Conservation (phyloP, 2,329 filamentous ascomycete species). For the Parastagonospora avenae region DNA sequence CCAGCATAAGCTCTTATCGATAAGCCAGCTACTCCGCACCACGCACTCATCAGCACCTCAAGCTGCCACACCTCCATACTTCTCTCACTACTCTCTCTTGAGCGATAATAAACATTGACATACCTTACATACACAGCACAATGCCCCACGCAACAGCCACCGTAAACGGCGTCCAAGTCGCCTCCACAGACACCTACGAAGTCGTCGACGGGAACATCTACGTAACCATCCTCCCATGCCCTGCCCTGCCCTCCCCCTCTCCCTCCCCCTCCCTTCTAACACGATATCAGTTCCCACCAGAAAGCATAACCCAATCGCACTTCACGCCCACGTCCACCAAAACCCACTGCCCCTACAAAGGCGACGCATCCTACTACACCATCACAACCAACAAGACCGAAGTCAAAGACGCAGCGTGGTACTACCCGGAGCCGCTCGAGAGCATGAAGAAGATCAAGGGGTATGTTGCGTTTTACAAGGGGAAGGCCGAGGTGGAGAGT, state of each 20-base stretch:
- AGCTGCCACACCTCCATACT: neutral
- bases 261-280: constrained; percentile 1
- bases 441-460: constrained; percentile 58
- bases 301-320: constrained; percentile 51
- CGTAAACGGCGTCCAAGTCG: constrained; percentile 57
- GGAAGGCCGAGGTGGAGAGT: constrained; percentile 27
- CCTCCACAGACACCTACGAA: constrained; percentile 58
- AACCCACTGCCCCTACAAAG: constrained; percentile 64
- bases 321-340: constrained; percentile 54
- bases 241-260: neutral
- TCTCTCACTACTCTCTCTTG: neutral
- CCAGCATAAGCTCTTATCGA: constrained; percentile 14
- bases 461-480: constrained; percentile 64
- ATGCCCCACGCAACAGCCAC: constrained; percentile 53
- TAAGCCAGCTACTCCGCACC: constrained; percentile 13
- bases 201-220: constrained; percentile 66
- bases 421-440: constrained; percentile 59
- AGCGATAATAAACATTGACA: neutral
- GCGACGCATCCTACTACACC: constrained; percentile 62
- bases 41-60: neutral
- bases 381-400: constrained; percentile 56
- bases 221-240: constrained; percentile 37
- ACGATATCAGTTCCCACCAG: constrained; percentile 39
- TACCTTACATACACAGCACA: constrained; percentile 1
- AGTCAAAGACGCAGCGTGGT: constrained; percentile 63